Evolutionary conservation across 805 yeast species (phyloP).

Genomic region (Isabelozyma pseudorhagii): DNA sequence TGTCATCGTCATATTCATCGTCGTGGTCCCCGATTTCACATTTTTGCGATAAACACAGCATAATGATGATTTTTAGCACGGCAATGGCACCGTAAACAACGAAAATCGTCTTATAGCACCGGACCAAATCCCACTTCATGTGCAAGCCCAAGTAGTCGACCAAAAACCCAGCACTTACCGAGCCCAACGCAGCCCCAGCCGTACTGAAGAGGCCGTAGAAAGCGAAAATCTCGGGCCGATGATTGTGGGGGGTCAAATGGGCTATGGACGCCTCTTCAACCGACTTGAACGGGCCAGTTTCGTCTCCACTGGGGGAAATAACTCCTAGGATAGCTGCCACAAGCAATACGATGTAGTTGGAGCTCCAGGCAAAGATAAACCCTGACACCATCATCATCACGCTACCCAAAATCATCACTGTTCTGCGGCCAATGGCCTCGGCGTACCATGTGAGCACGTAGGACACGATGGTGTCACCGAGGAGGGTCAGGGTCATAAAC

Average conservation of each 20-base stretch:
- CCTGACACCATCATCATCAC: slow-evolving; percentile 70
- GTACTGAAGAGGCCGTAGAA: slow-evolving; percentile 68
- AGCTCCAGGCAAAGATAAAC: slow-evolving; percentile 52
- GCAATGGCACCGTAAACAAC: slow-evolving; percentile 55
- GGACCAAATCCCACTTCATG: slow-evolving; percentile 28
- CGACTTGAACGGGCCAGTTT: slow-evolving; percentile 86
- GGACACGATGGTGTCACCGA: slow-evolving; percentile 76
- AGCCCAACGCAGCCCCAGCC: slow-evolving; percentile 72
- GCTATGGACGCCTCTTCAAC: slow-evolving; percentile 84
- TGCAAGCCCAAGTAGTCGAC: slow-evolving; percentile 43
- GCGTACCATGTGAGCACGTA: slow-evolving; percentile 75
- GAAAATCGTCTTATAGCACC: slow-evolving; percentile 58
- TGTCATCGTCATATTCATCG: slow-evolving; percentile 20
- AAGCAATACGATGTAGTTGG: slow-evolving; percentile 54
- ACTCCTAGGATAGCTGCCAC: slow-evolving; percentile 80
- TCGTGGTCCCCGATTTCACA: slow-evolving; percentile 44
- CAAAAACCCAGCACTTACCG: slow-evolving; percentile 58
- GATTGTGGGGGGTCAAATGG: slow-evolving; percentile 63
- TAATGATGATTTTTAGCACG: slow-evolving; percentile 44
- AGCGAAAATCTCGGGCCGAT: slow-evolving; percentile 73
- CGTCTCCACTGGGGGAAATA: slow-evolving; percentile 85
- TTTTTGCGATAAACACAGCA: slow-evolving; percentile 48
- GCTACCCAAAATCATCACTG: slow-evolving; percentile 61
- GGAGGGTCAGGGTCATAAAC: slow-evolving; percentile 77
- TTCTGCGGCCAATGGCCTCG: slow-evolving; percentile 63